Percentiles rank a stretch among this genome's conserved stretches.
These are phyloP conservation scores for Dicorynia guianensis DNA, from an alignment of 306 rosid species.

Conservation along the genomic window DNA sequence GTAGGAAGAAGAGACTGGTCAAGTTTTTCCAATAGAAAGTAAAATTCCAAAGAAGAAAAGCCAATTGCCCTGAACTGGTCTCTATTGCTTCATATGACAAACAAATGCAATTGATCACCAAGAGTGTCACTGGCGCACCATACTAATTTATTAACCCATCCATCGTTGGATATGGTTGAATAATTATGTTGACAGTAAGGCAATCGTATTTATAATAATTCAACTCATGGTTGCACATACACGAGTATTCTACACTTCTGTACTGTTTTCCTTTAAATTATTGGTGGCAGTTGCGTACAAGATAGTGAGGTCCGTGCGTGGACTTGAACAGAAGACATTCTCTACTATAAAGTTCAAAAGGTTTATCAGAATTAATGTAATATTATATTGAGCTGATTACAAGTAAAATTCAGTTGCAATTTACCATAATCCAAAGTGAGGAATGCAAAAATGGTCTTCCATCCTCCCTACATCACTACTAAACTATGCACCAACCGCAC, in stretches of 20 bases:
- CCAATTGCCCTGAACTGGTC: neutral
- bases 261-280: conserved; percentile 23
- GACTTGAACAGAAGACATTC: neutral
- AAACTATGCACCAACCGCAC: neutral
- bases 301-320: neutral
- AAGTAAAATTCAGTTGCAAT: neutral
- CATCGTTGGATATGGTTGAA: neutral
- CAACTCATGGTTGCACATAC: conserved; percentile 9
- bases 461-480: neutral
- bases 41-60: conserved; percentile 34
- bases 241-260: conserved; percentile 5
- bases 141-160: conserved; percentile 38
- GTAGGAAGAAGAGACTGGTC: neutral
- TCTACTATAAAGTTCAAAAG: neutral
- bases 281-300: neutral
- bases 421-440: neutral
- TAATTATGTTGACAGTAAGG: neutral
- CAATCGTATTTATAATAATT: conserved; percentile 32
- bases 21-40: conserved; percentile 28
- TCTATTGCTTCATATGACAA: conserved; percentile 41
- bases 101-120: conserved; percentile 39
- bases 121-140: neutral
- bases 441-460: conserved; percentile 11
- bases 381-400: neutral
- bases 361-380: neutral